Evolutionary conservation across 1,284 basidiomycete species (phyloP).

Genomic region (Blastosporella zonata): DNA sequence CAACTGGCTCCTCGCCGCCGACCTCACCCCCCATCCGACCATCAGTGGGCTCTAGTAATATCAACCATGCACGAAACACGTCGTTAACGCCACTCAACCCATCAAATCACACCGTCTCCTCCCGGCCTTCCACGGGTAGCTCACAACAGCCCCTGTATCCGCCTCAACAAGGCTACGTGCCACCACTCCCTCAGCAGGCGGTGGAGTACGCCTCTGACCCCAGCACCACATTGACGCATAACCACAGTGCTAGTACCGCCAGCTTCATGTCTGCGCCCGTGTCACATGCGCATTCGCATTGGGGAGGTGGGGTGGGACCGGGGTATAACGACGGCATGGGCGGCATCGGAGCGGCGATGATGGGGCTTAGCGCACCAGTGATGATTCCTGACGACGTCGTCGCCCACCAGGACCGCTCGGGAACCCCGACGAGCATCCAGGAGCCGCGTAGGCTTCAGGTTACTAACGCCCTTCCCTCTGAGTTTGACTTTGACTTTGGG

Average conservation of each 20-base stretch:
- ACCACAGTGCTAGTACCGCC: conserved; percentile 18
- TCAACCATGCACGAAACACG: conserved; percentile 19
- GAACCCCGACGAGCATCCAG: conserved; percentile 31
- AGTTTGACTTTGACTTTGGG: conserved; percentile 13
- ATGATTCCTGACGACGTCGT: conserved; percentile 15
- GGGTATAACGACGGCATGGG: conserved; percentile 10
- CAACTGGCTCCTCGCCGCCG: conserved; percentile 31
- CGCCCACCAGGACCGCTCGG: conserved; percentile 25
- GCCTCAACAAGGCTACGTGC: conserved; percentile 6
- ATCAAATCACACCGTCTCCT: conserved; percentile 29
- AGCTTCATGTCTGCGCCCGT: conserved; percentile 19
- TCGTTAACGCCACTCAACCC: conserved; percentile 26
- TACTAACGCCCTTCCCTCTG: conserved; percentile 26
- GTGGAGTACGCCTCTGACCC: conserved; percentile 1
- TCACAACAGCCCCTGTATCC: conserved; percentile 24
- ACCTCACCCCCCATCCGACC: conserved; percentile 31
- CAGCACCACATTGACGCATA: conserved; percentile 13
- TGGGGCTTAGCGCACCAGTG: conserved; percentile 6
- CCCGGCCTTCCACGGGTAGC: conserved; percentile 41
- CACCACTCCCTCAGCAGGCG: conserved; percentile 5
- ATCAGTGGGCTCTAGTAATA: conserved; percentile 13
- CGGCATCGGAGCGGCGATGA: background rate
- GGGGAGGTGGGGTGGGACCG: conserved; percentile 16
- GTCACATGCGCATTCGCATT: conserved; percentile 18
- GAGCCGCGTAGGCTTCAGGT: conserved; percentile 31